Conservation (phyloP, 192 early-diverging fungal genomes). For the Pilaira anomala region DNA sequence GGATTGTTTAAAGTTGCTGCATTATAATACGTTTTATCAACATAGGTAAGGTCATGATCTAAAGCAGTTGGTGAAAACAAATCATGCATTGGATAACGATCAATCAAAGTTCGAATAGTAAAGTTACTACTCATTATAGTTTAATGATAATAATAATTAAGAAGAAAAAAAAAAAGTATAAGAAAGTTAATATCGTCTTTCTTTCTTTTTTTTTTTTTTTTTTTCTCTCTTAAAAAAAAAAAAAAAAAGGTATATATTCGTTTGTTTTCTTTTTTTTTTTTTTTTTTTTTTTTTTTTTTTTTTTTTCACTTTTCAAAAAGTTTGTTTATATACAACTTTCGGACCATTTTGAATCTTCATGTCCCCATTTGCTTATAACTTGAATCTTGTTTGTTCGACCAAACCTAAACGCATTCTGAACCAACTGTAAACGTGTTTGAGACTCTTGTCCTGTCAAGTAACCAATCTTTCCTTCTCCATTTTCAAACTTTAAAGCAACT, state of each 20-base stretch:
- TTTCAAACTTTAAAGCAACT: not conserved
- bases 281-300: conserved; percentile 1
- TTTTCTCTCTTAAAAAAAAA: too few species aligned
- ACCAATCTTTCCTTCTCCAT: conserved; percentile 19
- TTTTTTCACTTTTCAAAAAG: not conserved
- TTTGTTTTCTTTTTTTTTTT: too few species aligned
- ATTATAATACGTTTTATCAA: conserved; percentile 28
- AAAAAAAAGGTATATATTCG: conserved; percentile 6
- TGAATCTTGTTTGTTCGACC: conserved; percentile 22
- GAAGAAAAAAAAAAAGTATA: conserved; percentile 2
- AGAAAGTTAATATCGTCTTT: not conserved
- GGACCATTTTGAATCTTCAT: conserved; percentile 5
- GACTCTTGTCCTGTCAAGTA: conserved; percentile 5
- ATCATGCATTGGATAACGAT: conserved; percentile 20
- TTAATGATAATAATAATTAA: conserved; percentile 1
- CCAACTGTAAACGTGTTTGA: conserved; percentile 5
- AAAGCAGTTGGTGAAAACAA: conserved; percentile 31
- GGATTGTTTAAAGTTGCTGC: not conserved
- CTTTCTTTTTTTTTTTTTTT: not conserved
- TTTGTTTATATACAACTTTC: conserved; percentile 9
- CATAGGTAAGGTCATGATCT: conserved; percentile 20
- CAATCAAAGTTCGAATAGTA: conserved; percentile 10
- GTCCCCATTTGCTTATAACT: conserved; percentile 18
- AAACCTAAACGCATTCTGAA: conserved; percentile 23
- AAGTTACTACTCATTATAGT: not conserved